phyloP scores from a whole-genome alignment of 768 basidiomycete genomes.

The Hebeloma cylindrosporum region DNA sequence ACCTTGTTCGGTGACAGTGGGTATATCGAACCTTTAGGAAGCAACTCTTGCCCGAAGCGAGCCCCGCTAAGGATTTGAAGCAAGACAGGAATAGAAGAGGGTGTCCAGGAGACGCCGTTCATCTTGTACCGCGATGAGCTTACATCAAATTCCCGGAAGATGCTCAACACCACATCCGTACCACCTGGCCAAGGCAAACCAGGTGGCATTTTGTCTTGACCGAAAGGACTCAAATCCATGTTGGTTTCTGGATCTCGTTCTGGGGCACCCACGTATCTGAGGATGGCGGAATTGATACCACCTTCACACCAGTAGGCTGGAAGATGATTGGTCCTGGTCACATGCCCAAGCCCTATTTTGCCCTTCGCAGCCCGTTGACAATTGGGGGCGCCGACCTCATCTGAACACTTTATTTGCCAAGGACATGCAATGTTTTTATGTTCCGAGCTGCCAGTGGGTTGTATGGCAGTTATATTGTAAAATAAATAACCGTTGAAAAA shows the following conservation, averaged over 20 bases:
- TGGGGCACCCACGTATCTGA: slow-evolving; percentile 47
- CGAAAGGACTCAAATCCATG: slow-evolving; percentile 19
- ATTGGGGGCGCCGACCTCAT: too few relatives aligned
- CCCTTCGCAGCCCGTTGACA: too few relatives aligned
- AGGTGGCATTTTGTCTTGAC: slow-evolving; percentile 35
- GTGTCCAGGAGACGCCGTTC: slow-evolving; percentile 28
- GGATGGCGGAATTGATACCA: slow-evolving; percentile 36
- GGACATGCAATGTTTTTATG: too few relatives aligned
- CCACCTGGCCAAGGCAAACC: slow-evolving; percentile 32
- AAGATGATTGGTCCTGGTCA: too few relatives aligned
- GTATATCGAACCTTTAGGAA: slow-evolving; percentile 41
- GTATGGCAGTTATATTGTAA: too few relatives aligned
- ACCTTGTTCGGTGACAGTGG: slow-evolving; percentile 42
- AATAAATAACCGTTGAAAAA: too few relatives aligned
- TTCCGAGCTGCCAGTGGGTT: too few relatives aligned
- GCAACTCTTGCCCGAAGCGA: slow-evolving; percentile 35
- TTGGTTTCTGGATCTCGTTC: slow-evolving; percentile 39
- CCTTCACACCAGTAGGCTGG: too few relatives aligned
- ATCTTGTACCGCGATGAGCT: slow-evolving; percentile 18
- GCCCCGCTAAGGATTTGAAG: slow-evolving; percentile 50
- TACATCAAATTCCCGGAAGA: slow-evolving; percentile 27
- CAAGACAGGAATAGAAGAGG: slow-evolving; percentile 43
- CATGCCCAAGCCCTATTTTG: too few relatives aligned
- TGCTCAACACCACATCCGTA: slow-evolving; percentile 40
- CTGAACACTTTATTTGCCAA: too few relatives aligned